phyloP scores from a whole-genome alignment of 2,329 filamentous ascomycete species.

The Tolypocladium guangdongense region DNA sequence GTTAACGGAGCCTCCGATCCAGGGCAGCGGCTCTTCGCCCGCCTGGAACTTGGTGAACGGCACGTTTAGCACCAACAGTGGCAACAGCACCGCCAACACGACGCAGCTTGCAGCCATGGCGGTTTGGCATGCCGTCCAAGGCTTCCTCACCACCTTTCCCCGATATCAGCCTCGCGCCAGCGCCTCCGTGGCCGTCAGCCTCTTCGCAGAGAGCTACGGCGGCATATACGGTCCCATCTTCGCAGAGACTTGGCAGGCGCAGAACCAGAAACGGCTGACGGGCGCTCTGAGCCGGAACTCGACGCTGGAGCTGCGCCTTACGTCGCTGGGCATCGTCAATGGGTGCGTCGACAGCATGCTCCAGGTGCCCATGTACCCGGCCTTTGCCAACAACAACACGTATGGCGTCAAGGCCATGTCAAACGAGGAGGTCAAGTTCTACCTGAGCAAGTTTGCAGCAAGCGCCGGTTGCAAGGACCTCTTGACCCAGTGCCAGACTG shows the following conservation, averaged over 20 bases:
- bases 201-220: conserved; percentile 61
- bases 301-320: conserved; percentile 49
- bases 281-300: conserved; percentile 35
- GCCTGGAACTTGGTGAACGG: conserved; percentile 42
- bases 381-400: conserved; percentile 52
- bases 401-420: conserved; percentile 51
- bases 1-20: conserved; percentile 17
- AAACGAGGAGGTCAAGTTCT: conserved; percentile 37
- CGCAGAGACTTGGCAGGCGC: conserved; percentile 44
- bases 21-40: conserved; percentile 7
- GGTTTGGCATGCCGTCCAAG: conserved; percentile 56
- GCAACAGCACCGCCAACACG: conserved; percentile 39
- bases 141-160: conserved; percentile 47
- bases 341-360: conserved; percentile 56
- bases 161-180: conserved; percentile 41
- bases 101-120: conserved; percentile 45
- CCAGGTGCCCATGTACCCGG: conserved; percentile 46
- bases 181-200: conserved; percentile 43
- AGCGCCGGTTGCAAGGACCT: conserved; percentile 40
- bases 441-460: conserved; percentile 19
- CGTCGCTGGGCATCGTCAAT: conserved; percentile 59
- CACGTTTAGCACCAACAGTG: conserved; percentile 49
- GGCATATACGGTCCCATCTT: conserved; percentile 61
- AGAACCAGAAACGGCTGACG: conserved; percentile 46
- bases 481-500: conserved; percentile 39